Percentiles rank a stretch among this genome's conserved stretches.
phyloP scores from a whole-genome alignment of 1,284 basidiomycete genomes.

The Boletus mariae region DNA sequence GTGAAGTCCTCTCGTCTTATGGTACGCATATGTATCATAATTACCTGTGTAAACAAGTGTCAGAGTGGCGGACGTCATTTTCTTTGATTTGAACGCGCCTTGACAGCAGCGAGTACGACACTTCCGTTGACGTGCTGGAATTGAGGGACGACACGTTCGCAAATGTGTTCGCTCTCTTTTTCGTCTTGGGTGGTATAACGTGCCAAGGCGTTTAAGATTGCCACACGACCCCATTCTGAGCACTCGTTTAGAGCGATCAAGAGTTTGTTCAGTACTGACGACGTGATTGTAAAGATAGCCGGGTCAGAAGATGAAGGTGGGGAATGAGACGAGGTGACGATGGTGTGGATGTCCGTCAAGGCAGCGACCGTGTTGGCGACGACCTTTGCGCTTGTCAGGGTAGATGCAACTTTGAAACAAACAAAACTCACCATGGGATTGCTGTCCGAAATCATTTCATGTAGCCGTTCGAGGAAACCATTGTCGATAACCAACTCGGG shows the following conservation, averaged over 20 bases:
- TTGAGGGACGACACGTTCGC: constrained; percentile 96
- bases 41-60: constrained; percentile 53
- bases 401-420: neutral
- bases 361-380: constrained; percentile 95
- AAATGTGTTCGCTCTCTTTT: constrained; percentile 97
- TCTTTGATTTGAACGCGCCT: constrained; percentile 47
- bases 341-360: constrained; percentile 86
- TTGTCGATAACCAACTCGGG: constrained; percentile 93
- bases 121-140: constrained; percentile 97
- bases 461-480: constrained; percentile 86
- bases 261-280: constrained; percentile 81
- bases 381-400: constrained; percentile 50
- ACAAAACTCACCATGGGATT: constrained; percentile 85
- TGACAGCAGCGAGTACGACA: constrained; percentile 93
- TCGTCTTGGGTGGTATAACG: constrained; percentile 83
- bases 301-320: constrained; percentile 56
- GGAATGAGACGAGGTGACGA: constrained; percentile 50
- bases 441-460: constrained; percentile 89
- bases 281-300: constrained; percentile 80
- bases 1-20: constrained; percentile 84
- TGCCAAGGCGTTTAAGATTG: constrained; percentile 83
- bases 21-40: constrained; percentile 93
- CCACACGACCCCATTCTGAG: constrained; percentile 97
- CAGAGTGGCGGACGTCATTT: constrained; percentile 6
- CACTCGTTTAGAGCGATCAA: constrained; percentile 97